Evolutionary conservation across 129 eudicot species (phyloP).

Genomic region (Escallonia herrerae): DNA sequence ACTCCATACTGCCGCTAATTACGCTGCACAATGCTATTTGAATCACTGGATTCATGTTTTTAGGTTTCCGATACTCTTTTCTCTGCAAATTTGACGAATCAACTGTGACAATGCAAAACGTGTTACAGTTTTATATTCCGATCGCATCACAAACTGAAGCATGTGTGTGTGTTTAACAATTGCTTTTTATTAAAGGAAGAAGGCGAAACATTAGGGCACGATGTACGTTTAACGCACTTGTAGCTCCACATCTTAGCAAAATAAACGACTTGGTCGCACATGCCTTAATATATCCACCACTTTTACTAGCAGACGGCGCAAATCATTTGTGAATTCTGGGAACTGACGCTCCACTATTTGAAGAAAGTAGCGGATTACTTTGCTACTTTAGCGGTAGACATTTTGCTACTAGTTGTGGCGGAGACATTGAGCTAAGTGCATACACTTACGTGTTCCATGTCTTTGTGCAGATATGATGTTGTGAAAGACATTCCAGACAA

Average conservation of each 20-base stretch:
- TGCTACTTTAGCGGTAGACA: neutral
- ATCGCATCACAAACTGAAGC: neutral
- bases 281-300: neutral
- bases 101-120: too few relatives aligned
- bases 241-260: too few relatives aligned
- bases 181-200: neutral
- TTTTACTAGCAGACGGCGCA: too few relatives aligned
- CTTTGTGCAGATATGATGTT: conserved; percentile 51
- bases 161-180: neutral
- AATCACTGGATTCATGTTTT: neutral
- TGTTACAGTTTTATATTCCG: neutral
- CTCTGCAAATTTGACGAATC: neutral
- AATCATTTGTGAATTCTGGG: neutral
- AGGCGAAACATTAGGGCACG: too few relatives aligned
- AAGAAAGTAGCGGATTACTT: neutral
- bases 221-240: too few relatives aligned
- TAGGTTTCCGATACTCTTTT: neutral
- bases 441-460: neutral
- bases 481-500: conserved; percentile 47
- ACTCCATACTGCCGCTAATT: neutral
- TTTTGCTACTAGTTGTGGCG: conserved; percentile 1
- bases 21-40: neutral
- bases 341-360: neutral
- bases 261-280: neutral
- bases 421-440: neutral